Evolutionary conservation across 768 basidiomycete genomes (phyloP).

Genomic region (Boletus pseudo-olivaceus): DNA sequence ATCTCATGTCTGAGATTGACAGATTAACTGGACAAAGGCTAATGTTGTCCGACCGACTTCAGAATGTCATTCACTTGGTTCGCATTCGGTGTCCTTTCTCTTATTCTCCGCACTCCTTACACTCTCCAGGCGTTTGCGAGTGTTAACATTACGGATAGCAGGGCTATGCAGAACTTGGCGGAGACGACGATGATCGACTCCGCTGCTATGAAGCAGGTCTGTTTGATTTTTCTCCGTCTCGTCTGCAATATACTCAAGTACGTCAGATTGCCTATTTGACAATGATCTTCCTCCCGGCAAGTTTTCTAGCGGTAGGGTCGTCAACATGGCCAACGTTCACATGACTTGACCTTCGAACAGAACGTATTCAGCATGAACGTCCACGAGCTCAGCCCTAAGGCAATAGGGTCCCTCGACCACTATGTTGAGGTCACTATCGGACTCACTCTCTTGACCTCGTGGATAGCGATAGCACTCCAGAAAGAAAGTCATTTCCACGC

Average conservation of each 20-base stretch:
- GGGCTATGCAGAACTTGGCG: constrained; percentile 49
- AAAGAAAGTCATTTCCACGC: constrained; percentile 16
- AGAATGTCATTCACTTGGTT: constrained; percentile 35
- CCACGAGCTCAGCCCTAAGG: constrained; percentile 26
- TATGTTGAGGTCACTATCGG: constrained; percentile 43
- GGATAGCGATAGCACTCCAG: constrained; percentile 56
- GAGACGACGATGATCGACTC: constrained; percentile 41
- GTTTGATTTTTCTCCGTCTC: background rate
- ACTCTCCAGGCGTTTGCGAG: constrained; percentile 50
- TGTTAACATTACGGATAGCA: constrained; percentile 54
- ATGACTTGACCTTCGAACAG: constrained; percentile 23
- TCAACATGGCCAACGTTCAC: background rate
- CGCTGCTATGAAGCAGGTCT: constrained; percentile 36
- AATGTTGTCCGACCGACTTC: constrained; percentile 32
- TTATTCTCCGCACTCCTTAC: background rate
- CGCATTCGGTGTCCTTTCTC: background rate
- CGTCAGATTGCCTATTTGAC: constrained; percentile 46
- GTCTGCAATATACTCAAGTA: constrained; percentile 6
- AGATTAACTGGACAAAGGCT: constrained; percentile 37
- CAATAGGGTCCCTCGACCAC: constrained; percentile 29
- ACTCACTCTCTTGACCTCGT: constrained; percentile 50
- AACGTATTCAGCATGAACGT: constrained; percentile 32
- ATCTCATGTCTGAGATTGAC: constrained; percentile 47
- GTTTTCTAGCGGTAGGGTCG: constrained; percentile 35
- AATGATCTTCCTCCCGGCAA: constrained; percentile 58